Evolutionary conservation across 805 yeast genomes (phyloP).

Genomic region (Starmerella stigmatis): DNA sequence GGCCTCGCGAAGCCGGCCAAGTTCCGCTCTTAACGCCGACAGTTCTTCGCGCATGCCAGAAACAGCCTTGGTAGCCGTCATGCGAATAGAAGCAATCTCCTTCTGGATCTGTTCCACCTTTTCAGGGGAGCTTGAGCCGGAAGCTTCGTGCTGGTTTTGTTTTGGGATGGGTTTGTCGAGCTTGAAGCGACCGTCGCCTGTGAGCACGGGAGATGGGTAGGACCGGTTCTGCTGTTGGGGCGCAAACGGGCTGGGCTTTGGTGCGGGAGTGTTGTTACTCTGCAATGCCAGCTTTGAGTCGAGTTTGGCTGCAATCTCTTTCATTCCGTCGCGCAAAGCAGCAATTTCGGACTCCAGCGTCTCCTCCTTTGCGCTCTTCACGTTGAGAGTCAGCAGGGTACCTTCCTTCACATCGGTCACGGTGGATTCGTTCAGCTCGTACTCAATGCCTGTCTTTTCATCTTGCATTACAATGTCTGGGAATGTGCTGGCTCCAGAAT

Average conservation of each 20-base stretch:
- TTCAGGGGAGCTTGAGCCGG: constrained; percentile 2
- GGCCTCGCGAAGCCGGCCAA: constrained; percentile 34
- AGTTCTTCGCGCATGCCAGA: constrained; percentile 38
- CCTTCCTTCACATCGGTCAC: constrained; percentile 52
- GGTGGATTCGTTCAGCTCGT: constrained; percentile 66
- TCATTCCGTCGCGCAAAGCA: constrained; percentile 19
- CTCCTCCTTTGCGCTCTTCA: constrained; percentile 36
- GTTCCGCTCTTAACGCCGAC: constrained; percentile 28
- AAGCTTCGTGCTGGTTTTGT: neutral
- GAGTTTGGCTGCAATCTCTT: constrained; percentile 25
- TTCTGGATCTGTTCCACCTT: constrained; percentile 34
- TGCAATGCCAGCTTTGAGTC: too few species aligned
- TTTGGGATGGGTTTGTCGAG: constrained; percentile 14
- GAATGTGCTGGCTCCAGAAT: constrained; percentile 49
- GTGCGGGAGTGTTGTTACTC: too few species aligned
- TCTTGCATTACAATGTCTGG: constrained; percentile 74
- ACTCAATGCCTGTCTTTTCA: constrained; percentile 46
- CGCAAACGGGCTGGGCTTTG: too few species aligned
- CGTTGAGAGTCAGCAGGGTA: constrained; percentile 45
- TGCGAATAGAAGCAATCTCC: constrained; percentile 51
- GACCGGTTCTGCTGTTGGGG: constrained; percentile 2
- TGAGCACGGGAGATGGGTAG: constrained; percentile 15
- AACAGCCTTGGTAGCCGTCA: constrained; percentile 41
- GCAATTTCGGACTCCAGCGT: constrained; percentile 23
- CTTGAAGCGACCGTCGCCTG: constrained; percentile 18